These are phyloP conservation scores for Geum urbanum DNA, from an alignment of 306 rosid species.

Conservation along the genomic window DNA sequence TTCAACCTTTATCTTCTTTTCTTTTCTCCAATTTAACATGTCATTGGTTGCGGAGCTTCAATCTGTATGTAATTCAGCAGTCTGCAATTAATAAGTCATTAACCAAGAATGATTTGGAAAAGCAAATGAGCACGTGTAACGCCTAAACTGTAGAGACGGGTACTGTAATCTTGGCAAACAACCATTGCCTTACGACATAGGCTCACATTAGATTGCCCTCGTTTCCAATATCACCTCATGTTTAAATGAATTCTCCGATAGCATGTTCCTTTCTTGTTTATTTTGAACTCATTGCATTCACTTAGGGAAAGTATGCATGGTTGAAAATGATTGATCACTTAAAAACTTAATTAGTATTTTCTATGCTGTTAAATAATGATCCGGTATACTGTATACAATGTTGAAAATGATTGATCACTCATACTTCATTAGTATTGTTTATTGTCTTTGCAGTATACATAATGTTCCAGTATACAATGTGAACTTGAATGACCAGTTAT, in stretches of 20 bases:
- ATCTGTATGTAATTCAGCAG: background rate
- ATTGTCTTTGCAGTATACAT: background rate
- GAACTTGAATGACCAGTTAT: background rate
- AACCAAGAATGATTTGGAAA: background rate
- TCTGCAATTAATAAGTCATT: background rate
- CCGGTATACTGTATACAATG: no score
- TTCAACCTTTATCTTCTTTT: slow-evolving; percentile 13
- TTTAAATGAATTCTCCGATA: background rate
- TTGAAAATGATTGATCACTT: background rate
- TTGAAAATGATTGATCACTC: background rate
- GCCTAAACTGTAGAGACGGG: background rate
- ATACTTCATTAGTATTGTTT: background rate
- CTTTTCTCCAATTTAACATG: background rate
- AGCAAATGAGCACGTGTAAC: background rate
- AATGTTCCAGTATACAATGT: background rate
- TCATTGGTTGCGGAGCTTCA: background rate
- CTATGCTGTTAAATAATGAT: no score
- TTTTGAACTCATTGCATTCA: background rate
- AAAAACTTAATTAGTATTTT: background rate
- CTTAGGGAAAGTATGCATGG: background rate
- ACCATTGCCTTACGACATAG: background rate
- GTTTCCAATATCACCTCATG: background rate
- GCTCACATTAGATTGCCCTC: background rate
- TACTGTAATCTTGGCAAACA: background rate
- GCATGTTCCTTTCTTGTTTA: background rate